These are phyloP conservation scores for Paralagenidium karlingii DNA, from an alignment of 352 stramenopile species.

Conservation along the genomic window DNA sequence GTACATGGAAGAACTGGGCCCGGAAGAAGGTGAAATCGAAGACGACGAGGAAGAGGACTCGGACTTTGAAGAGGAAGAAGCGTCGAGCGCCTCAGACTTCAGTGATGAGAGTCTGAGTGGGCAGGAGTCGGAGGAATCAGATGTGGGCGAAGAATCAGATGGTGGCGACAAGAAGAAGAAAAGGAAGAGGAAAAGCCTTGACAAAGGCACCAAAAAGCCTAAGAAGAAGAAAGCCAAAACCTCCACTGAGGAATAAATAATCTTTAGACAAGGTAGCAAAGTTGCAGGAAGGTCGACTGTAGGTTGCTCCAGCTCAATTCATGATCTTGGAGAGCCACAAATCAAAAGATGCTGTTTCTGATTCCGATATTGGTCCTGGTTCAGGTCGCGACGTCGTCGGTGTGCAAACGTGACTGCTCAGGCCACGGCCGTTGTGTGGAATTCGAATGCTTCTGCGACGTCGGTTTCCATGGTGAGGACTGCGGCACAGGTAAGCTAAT, in stretches of 20 bases:
- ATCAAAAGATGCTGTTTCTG: not conserved
- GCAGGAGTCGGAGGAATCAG: slow-evolving; percentile 66
- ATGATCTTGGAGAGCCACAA: not conserved
- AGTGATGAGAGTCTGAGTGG: slow-evolving; percentile 72
- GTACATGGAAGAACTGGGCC: slow-evolving; percentile 58
- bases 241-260: slow-evolving; percentile 12
- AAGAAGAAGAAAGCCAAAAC: slow-evolving; percentile 4
- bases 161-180: slow-evolving; percentile 59
- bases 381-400: no score
- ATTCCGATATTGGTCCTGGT: no score
- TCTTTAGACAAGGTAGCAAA: slow-evolving; percentile 13
- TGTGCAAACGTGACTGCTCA: no score
- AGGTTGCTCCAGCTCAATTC: slow-evolving; percentile 3
- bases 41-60: slow-evolving; percentile 89
- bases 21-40: slow-evolving; percentile 82
- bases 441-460: no score
- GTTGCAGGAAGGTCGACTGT: slow-evolving; percentile 13
- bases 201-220: slow-evolving; percentile 12
- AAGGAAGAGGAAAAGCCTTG: slow-evolving; percentile 12
- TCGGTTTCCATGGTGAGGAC: no score
- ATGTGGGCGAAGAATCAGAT: slow-evolving; percentile 32
- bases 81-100: slow-evolving; percentile 65
- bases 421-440: no score
- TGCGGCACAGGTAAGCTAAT: no score
- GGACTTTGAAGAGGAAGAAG: slow-evolving; percentile 84